Evolutionary conservation across 225 moss, liverwort and hornwort genomes (phyloP), one percentile per base, ranked within the genome.

Genomic region (Anthoceros angustus): DNA sequence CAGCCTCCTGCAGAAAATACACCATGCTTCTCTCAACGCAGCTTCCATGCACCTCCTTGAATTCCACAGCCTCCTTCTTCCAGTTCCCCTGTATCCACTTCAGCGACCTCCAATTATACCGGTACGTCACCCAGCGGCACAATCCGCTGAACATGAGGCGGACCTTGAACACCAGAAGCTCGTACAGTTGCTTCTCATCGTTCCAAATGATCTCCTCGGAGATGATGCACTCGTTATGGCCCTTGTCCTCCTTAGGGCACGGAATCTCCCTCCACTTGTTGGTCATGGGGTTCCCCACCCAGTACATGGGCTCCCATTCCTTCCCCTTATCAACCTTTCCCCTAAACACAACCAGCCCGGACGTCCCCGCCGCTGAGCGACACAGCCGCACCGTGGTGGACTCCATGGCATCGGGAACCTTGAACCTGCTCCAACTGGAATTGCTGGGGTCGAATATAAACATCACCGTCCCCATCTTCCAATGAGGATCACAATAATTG

Each of bases 261-360:
- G 55, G 55, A 55, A 55, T 55, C 55, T 55, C 55, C 55, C 55
- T 55, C 55, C 55, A 55, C 55, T 55, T 55, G 23, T 55, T 55
- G 55, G 55, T 55, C 55, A 55, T 55, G 23, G 55, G 55, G 55
- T 55, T 55, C 12, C 55, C 55, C n/a, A 55, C 55, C 55, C 55
- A 55, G 55, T 55, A 55, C 10, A 15, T 55, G 1, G 55, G 23
- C n/a, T 55, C 55, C 55, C 55, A 55, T 55, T 55, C 10, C 23
- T 55, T 55, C 7, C 55, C 55, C n/a, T 55, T 18, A 20, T 55
- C 55, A 9, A 15, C 14, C 55, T 55, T 55, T 2, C 55, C 55
- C 7, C 55, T 18, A 15, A 55, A 55, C 7, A 55, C 55, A 18
- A 55, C 55, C 8, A 55, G n/a, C 7, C 55, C 55, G n/a, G 55